These are phyloP conservation scores for Carex parvula DNA, from an alignment of 176 grass and related monocot species.

Conservation along the genomic window DNA sequence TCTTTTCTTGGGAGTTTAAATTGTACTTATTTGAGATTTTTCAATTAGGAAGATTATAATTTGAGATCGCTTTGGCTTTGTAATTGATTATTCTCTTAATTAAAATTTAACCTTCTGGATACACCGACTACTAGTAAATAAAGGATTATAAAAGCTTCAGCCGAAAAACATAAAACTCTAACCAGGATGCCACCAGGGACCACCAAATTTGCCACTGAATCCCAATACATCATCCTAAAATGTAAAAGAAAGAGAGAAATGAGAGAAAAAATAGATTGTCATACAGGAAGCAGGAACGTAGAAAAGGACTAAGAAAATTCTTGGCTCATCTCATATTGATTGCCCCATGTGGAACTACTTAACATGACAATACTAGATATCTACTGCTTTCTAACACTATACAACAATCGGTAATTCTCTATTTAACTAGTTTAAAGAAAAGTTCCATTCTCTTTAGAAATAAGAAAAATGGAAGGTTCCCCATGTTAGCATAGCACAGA, in stretches of 20 bases:
- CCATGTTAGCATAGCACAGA: neutral
- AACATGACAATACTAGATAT: neutral
- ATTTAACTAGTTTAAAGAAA: neutral
- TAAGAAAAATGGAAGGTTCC: neutral
- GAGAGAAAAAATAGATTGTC: neutral
- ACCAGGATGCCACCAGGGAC: conserved; percentile 81
- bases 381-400: neutral
- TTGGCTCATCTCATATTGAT: neutral
- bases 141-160: neutral
- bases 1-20: neutral
- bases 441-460: neutral
- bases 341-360: neutral
- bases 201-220: conserved; percentile 71
- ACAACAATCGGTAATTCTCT: neutral
- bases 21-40: neutral
- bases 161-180: conserved; percentile 23
- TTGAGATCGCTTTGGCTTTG: neutral
- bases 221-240: conserved; percentile 97
- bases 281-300: neutral
- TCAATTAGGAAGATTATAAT: neutral
- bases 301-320: neutral
- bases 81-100: neutral
- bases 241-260: conserved; percentile 14
- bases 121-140: neutral
- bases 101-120: neutral